Base-by-base conservation (phyloP, 176 grass and related monocot genomes). In the Juncus inflexus region DNA sequence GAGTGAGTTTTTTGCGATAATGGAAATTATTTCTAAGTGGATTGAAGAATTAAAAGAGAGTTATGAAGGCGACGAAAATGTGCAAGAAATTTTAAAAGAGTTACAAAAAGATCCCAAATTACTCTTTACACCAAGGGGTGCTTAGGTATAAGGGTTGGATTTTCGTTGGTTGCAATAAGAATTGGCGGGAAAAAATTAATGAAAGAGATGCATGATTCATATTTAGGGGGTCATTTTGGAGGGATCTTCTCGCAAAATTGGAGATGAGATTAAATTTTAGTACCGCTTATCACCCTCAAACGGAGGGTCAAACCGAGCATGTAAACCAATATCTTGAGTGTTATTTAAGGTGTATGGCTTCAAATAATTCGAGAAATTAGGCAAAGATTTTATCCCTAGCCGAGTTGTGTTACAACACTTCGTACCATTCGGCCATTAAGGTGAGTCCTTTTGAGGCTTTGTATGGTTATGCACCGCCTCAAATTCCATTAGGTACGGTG, bases 211-310 rank as follows among this genome's bases (percentile, higher is more conserved):
- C 35, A 64, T 19, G 60, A 64, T 42, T 13, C 15, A 19, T 4
- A 15, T 1, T 6, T 13, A 40, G 14, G 53, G 37, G 6, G 12
- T 2, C 16, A n/a, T 47, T 76, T 6, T 76, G 62, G 51, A 14
- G 4, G 12, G 47, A 76, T 7, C 12, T 67, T 5, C 57, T 76
- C 37, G 42, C 1, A 36, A 66, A 2, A 4, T 42, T 56, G 4
- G 61, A 19, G 10, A 5, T 37, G 2, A 9, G 58, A 11, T 0
- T 66, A 6, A 52, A 47, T 35, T 5, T 76, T 1, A 50, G 7
- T 3, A 50, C 60, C 0, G 0, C 49, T 8, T 67, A 76, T 7
- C 74, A 76, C 36, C 72, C 72, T 35, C 72, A 75, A 15, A 11
- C 14, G 2, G 4, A 75, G 53, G 59, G 72, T 0, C 58, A 67